A percentile compares a stretch with the other conserved stretches of the same genome.
These are phyloP conservation scores for Diplosphaera chodatii DNA, from an alignment of 139 green algal species.

Conservation along the genomic window DNA sequence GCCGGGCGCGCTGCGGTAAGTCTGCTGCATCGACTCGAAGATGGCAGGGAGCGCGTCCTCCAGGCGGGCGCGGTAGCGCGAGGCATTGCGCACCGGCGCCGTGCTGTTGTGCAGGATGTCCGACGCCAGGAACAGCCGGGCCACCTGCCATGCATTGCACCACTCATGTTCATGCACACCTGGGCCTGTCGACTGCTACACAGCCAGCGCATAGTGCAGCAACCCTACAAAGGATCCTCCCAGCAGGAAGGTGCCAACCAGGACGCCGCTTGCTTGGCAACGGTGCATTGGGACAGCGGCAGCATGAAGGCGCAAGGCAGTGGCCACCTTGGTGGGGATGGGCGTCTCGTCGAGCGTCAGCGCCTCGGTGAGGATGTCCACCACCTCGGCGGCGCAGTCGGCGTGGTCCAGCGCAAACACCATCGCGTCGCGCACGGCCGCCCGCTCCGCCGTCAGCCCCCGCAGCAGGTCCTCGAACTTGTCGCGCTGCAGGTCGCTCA, in stretches of 20 bases:
- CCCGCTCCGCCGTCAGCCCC: slow-evolving; percentile 59
- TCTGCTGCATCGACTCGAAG: slow-evolving; percentile 67
- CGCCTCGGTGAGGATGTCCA: slow-evolving; percentile 74
- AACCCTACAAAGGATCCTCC: too few species aligned
- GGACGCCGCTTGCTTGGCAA: too few species aligned
- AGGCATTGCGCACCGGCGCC: slow-evolving; percentile 82
- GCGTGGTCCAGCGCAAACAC: slow-evolving; percentile 88
- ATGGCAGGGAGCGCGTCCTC: slow-evolving; percentile 76
- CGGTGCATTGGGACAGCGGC: too few species aligned
- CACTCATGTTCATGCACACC: not conserved
- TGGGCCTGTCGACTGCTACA: too few species aligned
- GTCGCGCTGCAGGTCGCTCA: slow-evolving; percentile 64
- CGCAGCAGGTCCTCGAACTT: slow-evolving; percentile 85
- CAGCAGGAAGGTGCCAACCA: too few species aligned
- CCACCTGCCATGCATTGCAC: not conserved
- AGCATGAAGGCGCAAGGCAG: too few species aligned
- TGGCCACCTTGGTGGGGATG: slow-evolving; percentile 72
- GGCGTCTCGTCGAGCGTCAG: slow-evolving; percentile 83
- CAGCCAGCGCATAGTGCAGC: too few species aligned
- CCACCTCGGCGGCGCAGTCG: slow-evolving; percentile 71
- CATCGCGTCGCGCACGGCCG: slow-evolving; percentile 76
- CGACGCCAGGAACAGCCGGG: slow-evolving; percentile 80
- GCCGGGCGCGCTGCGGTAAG: slow-evolving; percentile 32
- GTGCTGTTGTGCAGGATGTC: slow-evolving; percentile 94
- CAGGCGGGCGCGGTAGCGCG: slow-evolving; percentile 66